Conservation (phyloP, 139 green algal species). For the Auxenochlorella protothecoides region DNA sequence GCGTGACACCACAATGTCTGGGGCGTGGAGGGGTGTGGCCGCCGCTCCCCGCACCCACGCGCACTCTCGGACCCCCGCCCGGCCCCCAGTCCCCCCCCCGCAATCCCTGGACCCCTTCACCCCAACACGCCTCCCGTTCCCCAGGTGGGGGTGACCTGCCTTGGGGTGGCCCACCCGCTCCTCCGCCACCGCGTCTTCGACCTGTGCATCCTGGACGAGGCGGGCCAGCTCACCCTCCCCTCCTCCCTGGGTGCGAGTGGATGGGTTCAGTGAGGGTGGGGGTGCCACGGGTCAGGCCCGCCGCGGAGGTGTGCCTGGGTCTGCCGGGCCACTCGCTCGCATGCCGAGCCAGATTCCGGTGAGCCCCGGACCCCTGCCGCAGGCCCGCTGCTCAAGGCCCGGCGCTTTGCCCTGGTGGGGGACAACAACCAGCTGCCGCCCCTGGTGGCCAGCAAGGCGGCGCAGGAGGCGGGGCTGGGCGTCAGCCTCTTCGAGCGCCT, state of each 20-base stretch:
- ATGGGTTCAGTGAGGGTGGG: too few species aligned
- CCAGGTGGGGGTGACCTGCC: slow-evolving; percentile 64
- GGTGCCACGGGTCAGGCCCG: too few species aligned
- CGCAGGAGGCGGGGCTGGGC: slow-evolving; percentile 50
- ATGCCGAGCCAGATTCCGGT: too few species aligned
- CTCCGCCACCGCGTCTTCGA: slow-evolving; percentile 65
- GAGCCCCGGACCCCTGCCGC: slow-evolving; percentile 38
- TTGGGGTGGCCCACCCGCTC: slow-evolving; percentile 52
- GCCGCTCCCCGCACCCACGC: background rate
- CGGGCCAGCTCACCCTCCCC: slow-evolving; percentile 55
- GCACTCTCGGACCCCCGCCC: background rate
- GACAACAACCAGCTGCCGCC: slow-evolving; percentile 79
- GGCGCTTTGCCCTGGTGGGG: slow-evolving; percentile 60
- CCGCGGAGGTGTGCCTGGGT: too few species aligned
- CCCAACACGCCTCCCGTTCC: too few species aligned
- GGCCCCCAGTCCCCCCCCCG: too few species aligned
- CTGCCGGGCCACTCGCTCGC: too few species aligned
- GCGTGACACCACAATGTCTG: background rate
- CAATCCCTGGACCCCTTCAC: too few species aligned
- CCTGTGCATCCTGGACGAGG: slow-evolving; percentile 94
- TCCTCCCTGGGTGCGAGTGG: slow-evolving; percentile 10
- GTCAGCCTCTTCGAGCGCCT: slow-evolving; percentile 73
- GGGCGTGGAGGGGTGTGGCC: background rate
- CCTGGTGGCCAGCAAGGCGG: slow-evolving; percentile 42
- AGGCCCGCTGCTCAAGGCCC: slow-evolving; percentile 52